Conservation (phyloP, 192 early-diverging fungal genomes). For the Piromyces finnis region DNA sequence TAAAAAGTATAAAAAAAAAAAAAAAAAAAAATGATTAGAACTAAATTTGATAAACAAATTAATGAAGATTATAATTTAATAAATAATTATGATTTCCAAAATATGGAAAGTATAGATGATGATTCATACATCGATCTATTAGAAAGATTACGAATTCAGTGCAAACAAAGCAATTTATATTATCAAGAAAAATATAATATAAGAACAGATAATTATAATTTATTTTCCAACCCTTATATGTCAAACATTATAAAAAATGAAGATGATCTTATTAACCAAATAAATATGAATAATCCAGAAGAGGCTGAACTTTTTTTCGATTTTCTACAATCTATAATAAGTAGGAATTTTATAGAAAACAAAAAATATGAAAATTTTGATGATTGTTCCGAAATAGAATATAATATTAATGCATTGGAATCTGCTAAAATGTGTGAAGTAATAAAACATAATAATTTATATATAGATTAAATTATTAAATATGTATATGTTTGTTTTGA, state of each 20-base stretch:
- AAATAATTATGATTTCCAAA: too few species aligned
- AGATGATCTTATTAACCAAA: background rate
- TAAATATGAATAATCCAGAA: background rate
- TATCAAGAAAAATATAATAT: background rate
- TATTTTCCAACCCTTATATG: background rate
- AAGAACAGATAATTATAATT: background rate
- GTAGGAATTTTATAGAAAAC: background rate
- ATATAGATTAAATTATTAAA: too few species aligned
- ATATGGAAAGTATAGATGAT: too few species aligned
- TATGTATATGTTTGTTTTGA: too few species aligned
- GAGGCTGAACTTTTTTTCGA: background rate
- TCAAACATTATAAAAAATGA: background rate
- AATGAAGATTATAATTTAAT: too few species aligned
- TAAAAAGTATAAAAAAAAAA: too few species aligned
- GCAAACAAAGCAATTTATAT: background rate
- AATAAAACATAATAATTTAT: background rate
- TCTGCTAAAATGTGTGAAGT: background rate
- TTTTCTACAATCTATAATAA: background rate
- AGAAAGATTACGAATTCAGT: background rate
- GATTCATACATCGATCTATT: background rate
- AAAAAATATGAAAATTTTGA: background rate
- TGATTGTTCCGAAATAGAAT: background rate
- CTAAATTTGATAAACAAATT: too few species aligned
- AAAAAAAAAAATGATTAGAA: too few species aligned
- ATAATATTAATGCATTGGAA: background rate